Evolutionary conservation across 2,329 filamentous ascomycete species (phyloP), one percentile per base, ranked within the genome.

Genomic region (Aureobasidium sp.): DNA sequence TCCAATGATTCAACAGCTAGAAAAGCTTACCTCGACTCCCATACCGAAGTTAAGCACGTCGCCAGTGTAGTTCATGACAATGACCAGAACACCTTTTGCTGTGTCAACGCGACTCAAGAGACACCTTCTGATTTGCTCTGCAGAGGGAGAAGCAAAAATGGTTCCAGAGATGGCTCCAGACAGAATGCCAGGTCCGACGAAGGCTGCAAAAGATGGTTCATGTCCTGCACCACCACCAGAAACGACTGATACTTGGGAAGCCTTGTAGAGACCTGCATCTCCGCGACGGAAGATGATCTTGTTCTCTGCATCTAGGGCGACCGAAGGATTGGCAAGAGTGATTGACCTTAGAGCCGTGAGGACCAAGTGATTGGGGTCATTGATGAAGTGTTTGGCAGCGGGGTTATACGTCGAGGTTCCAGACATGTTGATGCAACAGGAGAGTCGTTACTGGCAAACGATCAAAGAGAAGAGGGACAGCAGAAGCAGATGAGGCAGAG

Each of bases 141-240:
- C 87, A 6, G 84, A 87, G 0, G 90, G 90, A 20, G 86, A 89
- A 7, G 90, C 90, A 71, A 95, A 95, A 69, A 95, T 92, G 2
- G 89, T 92, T 20, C 92, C 92, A 0, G 91, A 89, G 1, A 96
- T 90, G 1, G 90, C 88, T 52, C 88, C 92, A 36, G 87, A 85
- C 20, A 96, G 84, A 65, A 96, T 78, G 52, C 91, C 92, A 11
- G 82, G 80, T 27, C 92, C 92, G 15, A 97, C 92, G 75, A 92
- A 94, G 63, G 85, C 88, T 1, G 87, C 86, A 72, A 96, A 96
- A 64, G 87, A 89, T 27, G 92, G 92, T 73, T 97, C 92, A 72
- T 97, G 92, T 68, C 92, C 92, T 22, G 87, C 89, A 61, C 93
- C 93, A 67, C 93, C 93, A 66, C 93, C 93, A 2, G 89, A 92